Evolutionary conservation across 2,329 filamentous ascomycete species (phyloP).

Genomic region (Plenodomus lindquistii): DNA sequence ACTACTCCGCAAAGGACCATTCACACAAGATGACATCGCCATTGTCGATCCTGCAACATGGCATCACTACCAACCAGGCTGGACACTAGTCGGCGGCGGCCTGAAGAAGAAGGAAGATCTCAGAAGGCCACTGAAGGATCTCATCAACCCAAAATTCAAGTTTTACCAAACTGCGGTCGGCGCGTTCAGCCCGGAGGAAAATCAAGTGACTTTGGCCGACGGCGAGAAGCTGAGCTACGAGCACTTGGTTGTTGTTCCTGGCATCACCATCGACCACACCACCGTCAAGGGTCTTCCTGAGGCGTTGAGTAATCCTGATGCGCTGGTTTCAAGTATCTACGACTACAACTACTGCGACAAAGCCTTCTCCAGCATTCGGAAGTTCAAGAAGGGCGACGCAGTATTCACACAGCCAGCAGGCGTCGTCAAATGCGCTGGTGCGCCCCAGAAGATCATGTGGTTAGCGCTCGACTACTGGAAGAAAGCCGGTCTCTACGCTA

Average conservation of each 20-base stretch:
- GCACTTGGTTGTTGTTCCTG: conserved; percentile 65
- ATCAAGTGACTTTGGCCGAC: conserved; percentile 58
- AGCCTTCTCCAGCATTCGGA: conserved; percentile 34
- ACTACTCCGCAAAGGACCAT: conserved; percentile 63
- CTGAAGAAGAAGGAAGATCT: conserved; percentile 66
- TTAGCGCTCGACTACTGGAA: conserved; percentile 47
- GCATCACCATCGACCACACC: conserved; percentile 35
- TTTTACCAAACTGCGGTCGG: conserved; percentile 61
- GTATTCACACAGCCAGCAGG: conserved; percentile 47
- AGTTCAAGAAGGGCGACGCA: conserved; percentile 40
- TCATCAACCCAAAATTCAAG: conserved; percentile 64
- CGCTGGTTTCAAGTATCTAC: conserved; percentile 45
- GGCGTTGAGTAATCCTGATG: conserved; percentile 40
- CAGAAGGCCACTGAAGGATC: conserved; percentile 52
- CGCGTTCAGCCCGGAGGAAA: conserved; percentile 60
- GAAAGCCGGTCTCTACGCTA: conserved; percentile 39
- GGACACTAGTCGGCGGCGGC: conserved; percentile 70
- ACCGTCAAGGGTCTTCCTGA: conserved; percentile 41
- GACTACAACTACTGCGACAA: conserved; percentile 47
- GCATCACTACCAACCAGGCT: conserved; percentile 72
- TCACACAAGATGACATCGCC: conserved; percentile 64
- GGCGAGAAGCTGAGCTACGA: conserved; percentile 64
- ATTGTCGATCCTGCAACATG: conserved; percentile 65
- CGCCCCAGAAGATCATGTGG: conserved; percentile 49
- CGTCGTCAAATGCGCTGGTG: conserved; percentile 47